Evolutionary conservation across 257 asterid species (phyloP).

Genomic region (Avicennia marina): DNA sequence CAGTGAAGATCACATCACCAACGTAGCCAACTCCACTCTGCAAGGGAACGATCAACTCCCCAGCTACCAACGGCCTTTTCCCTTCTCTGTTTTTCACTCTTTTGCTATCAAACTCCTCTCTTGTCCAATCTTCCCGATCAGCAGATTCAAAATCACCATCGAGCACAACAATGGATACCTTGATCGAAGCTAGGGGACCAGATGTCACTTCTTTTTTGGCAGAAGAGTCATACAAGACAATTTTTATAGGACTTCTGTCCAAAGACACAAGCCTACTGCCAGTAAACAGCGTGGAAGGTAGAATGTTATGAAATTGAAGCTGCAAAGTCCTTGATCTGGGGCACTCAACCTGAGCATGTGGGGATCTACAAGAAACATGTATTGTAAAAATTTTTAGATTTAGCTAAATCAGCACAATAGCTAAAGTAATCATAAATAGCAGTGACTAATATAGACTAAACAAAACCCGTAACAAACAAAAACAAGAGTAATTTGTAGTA

Average conservation of each 20-base stretch:
- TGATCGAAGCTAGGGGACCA: constrained; percentile 54
- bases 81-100: constrained; percentile 66
- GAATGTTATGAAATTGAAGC: constrained; percentile 38
- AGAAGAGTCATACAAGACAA: constrained; percentile 41
- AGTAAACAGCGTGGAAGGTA: constrained; percentile 62
- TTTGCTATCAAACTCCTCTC: constrained; percentile 40
- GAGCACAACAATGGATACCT: constrained; percentile 50
- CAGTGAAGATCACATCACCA: constrained; percentile 66
- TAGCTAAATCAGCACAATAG: not conserved
- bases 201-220: constrained; percentile 36
- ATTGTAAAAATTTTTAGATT: not conserved
- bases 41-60: constrained; percentile 44
- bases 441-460: not conserved
- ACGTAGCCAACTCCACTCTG: constrained; percentile 62
- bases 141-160: constrained; percentile 67
- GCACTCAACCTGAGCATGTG: constrained; percentile 28
- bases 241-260: constrained; percentile 29
- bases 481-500: not conserved
- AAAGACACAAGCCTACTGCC: constrained; percentile 37
- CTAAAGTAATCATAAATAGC: not conserved
- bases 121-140: constrained; percentile 64
- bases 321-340: constrained; percentile 38
- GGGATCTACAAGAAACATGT: constrained; percentile 31
- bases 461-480: not conserved
- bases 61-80: constrained; percentile 73